Conservation (phyloP, 2,329 filamentous ascomycete genomes). For the Neofusicoccum kwambonambiense region DNA sequence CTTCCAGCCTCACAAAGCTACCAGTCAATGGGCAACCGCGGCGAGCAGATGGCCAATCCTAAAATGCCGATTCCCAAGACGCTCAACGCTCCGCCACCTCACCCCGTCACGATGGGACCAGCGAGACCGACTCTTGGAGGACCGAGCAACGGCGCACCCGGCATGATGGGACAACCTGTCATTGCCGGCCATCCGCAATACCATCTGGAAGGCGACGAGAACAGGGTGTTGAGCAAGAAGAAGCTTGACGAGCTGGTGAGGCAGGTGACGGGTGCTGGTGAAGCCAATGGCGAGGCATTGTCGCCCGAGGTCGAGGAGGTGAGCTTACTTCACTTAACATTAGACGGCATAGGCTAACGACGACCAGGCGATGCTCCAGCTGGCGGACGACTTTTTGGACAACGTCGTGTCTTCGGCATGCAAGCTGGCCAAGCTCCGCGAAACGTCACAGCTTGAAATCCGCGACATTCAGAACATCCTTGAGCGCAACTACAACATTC, state of each 20-base stretch:
- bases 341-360: constrained; percentile 22
- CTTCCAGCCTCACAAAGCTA: constrained; percentile 31
- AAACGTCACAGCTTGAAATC: constrained; percentile 83
- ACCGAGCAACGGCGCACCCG: constrained; percentile 69
- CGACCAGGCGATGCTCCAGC: constrained; percentile 61
- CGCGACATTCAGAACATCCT: constrained; percentile 58
- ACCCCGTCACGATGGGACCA: constrained; percentile 70
- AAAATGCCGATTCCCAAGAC: constrained; percentile 84
- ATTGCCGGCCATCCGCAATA: constrained; percentile 78
- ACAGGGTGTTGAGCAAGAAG: constrained; percentile 94
- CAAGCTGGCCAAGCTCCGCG: constrained; percentile 87
- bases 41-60: constrained; percentile 47
- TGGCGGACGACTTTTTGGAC: constrained; percentile 94
- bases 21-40: constrained; percentile 33
- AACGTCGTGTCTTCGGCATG: constrained; percentile 84
- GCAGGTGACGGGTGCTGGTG: constrained; percentile 82
- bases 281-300: constrained; percentile 72
- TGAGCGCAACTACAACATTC: constrained; percentile 69
- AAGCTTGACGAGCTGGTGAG: constrained; percentile 93
- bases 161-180: constrained; percentile 84
- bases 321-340: constrained; percentile 31
- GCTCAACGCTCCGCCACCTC: constrained; percentile 69
- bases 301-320: constrained; percentile 96
- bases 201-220: constrained; percentile 86
- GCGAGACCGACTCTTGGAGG: constrained; percentile 83